Evolutionary conservation across 176 grass and related monocot species (phyloP), one percentile per base, ranked within the genome.

Genomic region (Coix lacrymajobi): DNA sequence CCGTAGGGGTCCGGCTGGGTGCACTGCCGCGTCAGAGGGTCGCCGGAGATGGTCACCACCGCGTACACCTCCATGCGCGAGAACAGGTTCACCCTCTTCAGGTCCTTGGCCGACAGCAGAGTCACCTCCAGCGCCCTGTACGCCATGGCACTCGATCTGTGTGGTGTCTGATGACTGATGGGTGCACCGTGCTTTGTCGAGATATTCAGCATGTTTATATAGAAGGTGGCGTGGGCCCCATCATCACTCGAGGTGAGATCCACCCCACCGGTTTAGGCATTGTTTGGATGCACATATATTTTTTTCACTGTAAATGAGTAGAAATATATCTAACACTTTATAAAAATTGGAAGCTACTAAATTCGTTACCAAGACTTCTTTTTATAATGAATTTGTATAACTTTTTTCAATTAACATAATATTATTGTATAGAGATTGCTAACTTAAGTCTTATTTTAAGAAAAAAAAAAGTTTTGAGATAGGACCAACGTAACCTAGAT

Each of bases 21-120:
- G 85, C 85, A 87, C 77, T 93, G 89, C 17, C 57, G 67, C 16
- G 81, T 83, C 1, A 86, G 84, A 3, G 76, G 69, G 46, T 91
- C 81, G 31, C 81, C 86, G 57, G 91, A 85, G 78, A 97, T 74
- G 73, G 80, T 91, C 40, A 54, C 83, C 1, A 93, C 86, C 1
- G 86, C 94, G 85, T 93, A 96, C 51, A 91, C 91, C 56, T 87
- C 77, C 85, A 96, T 88, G 66, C 87, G 89, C 39, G 86, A 85
- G 83, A 96, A 69, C 16, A 88, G 39, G 80, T 87, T 89, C 31
- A 96, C 94, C 16, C 81, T 90, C 75, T 96, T 96, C 3, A 96
- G 86, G 29, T 89, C 83, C 58, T 76, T 85, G 8, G 91, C 91
- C 16, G 91, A 96, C 17, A 89, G 73, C 25, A 96, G 80, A 26